phyloP scores from a whole-genome alignment of 2,329 filamentous ascomycete species.

The Fonsecaea pugnacius region DNA sequence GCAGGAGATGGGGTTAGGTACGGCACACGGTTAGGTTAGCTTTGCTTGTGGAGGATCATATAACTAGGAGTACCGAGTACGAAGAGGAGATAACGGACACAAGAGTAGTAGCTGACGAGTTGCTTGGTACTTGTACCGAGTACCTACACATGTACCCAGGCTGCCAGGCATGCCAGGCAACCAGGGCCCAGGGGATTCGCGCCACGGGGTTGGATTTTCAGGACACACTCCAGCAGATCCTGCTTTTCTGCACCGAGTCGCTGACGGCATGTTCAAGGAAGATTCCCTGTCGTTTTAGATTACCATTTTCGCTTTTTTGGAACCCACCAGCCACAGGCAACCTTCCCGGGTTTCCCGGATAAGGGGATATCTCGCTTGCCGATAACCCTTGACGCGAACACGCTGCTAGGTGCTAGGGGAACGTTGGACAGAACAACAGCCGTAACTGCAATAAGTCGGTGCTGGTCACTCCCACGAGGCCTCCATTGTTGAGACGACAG shows the following conservation, averaged over 20 bases:
- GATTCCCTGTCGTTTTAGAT: conserved; percentile 24
- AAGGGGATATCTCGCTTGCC: conserved; percentile 26
- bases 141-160: no score
- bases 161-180: no score
- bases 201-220: neutral
- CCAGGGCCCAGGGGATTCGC: neutral
- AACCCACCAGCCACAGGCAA: conserved; percentile 16
- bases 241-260: neutral
- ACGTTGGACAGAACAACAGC: neutral
- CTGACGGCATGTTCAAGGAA: conserved; percentile 18
- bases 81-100: no score
- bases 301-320: conserved; percentile 22
- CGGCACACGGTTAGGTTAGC: neutral
- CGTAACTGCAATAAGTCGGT: neutral
- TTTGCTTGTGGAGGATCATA: conserved; percentile 1
- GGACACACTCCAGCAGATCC: neutral
- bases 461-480: neutral
- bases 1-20: neutral
- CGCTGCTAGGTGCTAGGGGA: neutral
- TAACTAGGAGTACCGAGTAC: no score
- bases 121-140: no score
- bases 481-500: neutral
- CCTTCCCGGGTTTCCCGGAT: conserved; percentile 23
- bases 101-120: no score
- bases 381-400: conserved; percentile 21